A percentile compares a stretch with the other conserved stretches of the same genome.
Conservation (phyloP, 352 stramenopile species). For the Pythium rishiriense region DNA sequence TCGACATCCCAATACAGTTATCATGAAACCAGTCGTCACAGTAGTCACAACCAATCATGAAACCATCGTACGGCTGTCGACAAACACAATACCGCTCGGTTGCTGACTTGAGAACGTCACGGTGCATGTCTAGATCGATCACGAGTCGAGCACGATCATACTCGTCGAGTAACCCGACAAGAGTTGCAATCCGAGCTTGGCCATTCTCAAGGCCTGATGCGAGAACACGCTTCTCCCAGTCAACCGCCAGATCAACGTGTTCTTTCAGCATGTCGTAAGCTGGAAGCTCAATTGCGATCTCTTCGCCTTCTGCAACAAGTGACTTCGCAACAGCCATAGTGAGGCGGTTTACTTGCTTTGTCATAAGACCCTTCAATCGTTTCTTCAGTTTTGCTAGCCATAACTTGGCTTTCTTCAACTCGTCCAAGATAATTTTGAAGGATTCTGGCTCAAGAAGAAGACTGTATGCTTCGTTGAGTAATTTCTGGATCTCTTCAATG, state of each 20-base stretch:
- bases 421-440: slow-evolving; percentile 77
- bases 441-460: slow-evolving; percentile 73
- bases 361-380: slow-evolving; percentile 66
- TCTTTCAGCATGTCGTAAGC: slow-evolving; percentile 82
- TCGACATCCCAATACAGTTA: slow-evolving; percentile 89
- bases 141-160: slow-evolving; percentile 76
- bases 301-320: slow-evolving; percentile 80
- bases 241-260: slow-evolving; percentile 69
- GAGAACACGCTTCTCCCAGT: slow-evolving; percentile 81
- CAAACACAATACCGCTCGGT: slow-evolving; percentile 92
- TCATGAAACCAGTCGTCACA: slow-evolving; percentile 92
- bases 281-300: slow-evolving; percentile 71
- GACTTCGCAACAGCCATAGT: slow-evolving; percentile 56
- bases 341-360: slow-evolving; percentile 65
- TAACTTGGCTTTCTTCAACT: slow-evolving; percentile 76
- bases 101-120: slow-evolving; percentile 89
- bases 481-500: slow-evolving; percentile 50
- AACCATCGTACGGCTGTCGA: slow-evolving; percentile 85
- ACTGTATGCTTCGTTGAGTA: slow-evolving; percentile 57
- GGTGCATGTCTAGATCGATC: slow-evolving; percentile 88
- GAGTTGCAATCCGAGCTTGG: slow-evolving; percentile 67
- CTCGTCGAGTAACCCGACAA: slow-evolving; percentile 75
- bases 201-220: slow-evolving; percentile 77
- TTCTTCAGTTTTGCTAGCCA: slow-evolving; percentile 89
- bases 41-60: slow-evolving; percentile 89